A percentile compares a stretch with the other conserved stretches of the same genome.
These are phyloP conservation scores for Taphrina betulina DNA, from an alignment of 1,139 yeast species.

Conservation along the genomic window DNA sequence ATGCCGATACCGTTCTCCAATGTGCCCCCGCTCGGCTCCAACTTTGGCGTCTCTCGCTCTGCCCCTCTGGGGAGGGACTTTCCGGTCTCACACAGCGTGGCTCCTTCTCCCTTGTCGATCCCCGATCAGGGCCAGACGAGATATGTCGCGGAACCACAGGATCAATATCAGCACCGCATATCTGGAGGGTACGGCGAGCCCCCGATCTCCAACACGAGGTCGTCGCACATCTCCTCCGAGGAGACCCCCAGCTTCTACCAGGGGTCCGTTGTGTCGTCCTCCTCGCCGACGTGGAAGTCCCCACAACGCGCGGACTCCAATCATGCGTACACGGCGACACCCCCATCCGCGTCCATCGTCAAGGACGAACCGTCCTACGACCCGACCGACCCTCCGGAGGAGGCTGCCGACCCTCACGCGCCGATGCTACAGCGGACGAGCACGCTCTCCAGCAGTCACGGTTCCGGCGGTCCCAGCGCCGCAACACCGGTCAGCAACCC, in stretches of 20 bases:
- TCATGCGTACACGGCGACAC: conserved; percentile 7
- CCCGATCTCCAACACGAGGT: conserved; percentile 1
- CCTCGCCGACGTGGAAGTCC: conserved; percentile 15
- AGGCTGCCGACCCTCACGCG: conserved; percentile 5
- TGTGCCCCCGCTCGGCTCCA: neutral
- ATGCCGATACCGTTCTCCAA: conserved; percentile 1
- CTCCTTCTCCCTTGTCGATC: neutral
- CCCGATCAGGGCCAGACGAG: neutral
- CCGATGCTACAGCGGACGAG: conserved; percentile 27
- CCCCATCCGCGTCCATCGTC: conserved; percentile 10
- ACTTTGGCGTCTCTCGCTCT: neutral
- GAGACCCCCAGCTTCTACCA: conserved; percentile 8
- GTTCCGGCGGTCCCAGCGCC: conserved; percentile 1
- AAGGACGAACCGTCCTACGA: conserved; percentile 14
- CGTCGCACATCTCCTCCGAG: too few species aligned
- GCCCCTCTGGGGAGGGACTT: conserved; percentile 1
- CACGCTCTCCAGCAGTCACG: conserved; percentile 15
- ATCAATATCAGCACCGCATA: conserved; percentile 2
- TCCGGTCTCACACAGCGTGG: too few species aligned
- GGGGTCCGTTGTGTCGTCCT: conserved; percentile 3
- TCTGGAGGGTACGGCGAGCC: neutral
- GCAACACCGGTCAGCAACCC: conserved; percentile 1
- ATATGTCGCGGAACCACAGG: conserved; percentile 28
- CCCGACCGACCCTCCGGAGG: conserved; percentile 5
- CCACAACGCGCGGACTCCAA: neutral